Evolutionary conservation across 495 filamentous ascomycete genomes (phyloP), one percentile per base, ranked within the genome.

Genomic region (Monascus purpureus): DNA sequence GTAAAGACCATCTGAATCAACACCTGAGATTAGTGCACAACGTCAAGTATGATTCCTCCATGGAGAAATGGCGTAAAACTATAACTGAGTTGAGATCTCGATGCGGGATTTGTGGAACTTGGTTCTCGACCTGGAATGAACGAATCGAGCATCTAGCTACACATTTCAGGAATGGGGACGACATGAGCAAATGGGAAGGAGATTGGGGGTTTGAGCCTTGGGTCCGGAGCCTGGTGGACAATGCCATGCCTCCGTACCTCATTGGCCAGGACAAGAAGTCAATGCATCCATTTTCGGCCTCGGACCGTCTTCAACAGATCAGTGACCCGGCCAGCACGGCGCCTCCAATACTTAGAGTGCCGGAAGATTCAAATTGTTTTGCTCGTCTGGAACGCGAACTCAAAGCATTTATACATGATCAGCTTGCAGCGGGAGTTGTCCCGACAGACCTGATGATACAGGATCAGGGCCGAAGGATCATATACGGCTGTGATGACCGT

Each of bases 1-100:
- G 84, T 15, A 93, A 90, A 53, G 84, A 93, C 46, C 83, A 93
- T 52, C 68, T 93, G 18, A 72, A 82, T 18, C 84, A 93, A 44
- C 84, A 93, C 46, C 60, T 93, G 18, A 71, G 80, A 32, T 64
- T 90, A 28, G 78, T 90, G 48, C 84, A 93, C 51, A 62, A 73
- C 37, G 72, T 72, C 42, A 80, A 77, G 42, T 80, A 85, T 40
- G 62, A 69, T 24, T 46, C 59, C 9, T 63, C 66, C 6, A 88
- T 88, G 82, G 77, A 90, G 14, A 63, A 64, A 34, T 90, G 83
- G 84, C 80, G 79, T 46, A 69, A 72, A 29, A 69, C 68, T 17
- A 77, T 70, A n/a, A 71, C 68, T 9, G 72, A 80, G 35, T 77
- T 82, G 35, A 62, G 70, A 20, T 82, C 79, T 15, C 67, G 77